Base-by-base conservation (phyloP, 2,329 filamentous ascomycete genomes). In the Colletotrichum sp. region DNA sequence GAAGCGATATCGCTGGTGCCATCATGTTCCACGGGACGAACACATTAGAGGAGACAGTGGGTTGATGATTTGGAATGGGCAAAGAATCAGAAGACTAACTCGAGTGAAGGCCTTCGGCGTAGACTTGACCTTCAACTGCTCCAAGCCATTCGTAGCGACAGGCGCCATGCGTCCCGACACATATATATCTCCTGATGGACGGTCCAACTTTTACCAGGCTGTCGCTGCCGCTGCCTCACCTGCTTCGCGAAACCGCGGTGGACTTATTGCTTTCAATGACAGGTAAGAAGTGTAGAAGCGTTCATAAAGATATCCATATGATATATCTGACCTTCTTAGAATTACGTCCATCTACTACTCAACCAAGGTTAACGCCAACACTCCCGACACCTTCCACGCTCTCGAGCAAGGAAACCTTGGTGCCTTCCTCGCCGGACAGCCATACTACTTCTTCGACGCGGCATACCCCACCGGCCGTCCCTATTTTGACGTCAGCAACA, bases 121-220 rank as follows among this genome's bases (percentile, higher is more conserved):
- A 24, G 86, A 90, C 67, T 81, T 88, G 2, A 89, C 87, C 0
- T 83, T 90, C 43, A 89, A 88, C 80, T 90, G 87, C 59, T 84
- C 82, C 57, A 90, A 91, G 79, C 89, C 89, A 0, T 85, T 91
- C 5, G 83, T 91, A 9, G 82, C 88, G 12, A 89, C 89, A 1
- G 89, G 89, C 12, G 86, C 89, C 26, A 91, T 91, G 89, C 82
- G 89, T 16, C 90, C 90, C 3, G 86, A 89, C 2, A 90, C 89
- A 0, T 89, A 88, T 3, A 81, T 90, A 67, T 89, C 87, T 15
- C 88, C 89, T 4, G 89, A 91, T 64, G 89, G 89, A 0, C 88
- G 88, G 5, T 84, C 88, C 60, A 91, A 91, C 80, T 85, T 91
- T 36, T 87, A 88, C 67, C 87, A 90, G 80, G 87, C 88, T 7